Conservation (phyloP, 495 filamentous ascomycete genomes). For the Trichocladium uniseriatum region DNA sequence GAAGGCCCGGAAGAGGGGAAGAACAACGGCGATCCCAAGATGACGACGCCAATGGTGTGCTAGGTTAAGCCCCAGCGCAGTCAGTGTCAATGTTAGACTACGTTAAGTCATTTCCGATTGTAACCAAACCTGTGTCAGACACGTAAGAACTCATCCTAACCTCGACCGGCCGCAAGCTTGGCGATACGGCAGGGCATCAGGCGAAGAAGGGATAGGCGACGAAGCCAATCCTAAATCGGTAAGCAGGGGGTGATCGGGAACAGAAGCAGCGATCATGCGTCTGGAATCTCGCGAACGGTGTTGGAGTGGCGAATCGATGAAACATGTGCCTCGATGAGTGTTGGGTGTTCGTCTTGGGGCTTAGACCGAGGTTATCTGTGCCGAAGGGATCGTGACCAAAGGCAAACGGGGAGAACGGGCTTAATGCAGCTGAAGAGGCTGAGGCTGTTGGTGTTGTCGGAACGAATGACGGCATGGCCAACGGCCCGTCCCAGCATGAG, state of each 20-base stretch:
- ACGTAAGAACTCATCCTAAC: not conserved
- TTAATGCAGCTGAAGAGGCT: not conserved
- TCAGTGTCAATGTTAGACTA: too few relatives aligned
- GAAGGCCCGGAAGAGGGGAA: too few relatives aligned
- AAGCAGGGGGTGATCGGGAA: too few relatives aligned
- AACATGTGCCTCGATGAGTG: slow-evolving; percentile 7
- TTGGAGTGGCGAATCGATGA: slow-evolving; percentile 8
- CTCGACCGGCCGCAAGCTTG: not conserved
- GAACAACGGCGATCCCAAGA: too few relatives aligned
- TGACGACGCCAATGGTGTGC: too few relatives aligned
- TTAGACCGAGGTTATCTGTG: slow-evolving; percentile 13
- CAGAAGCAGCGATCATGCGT: slow-evolving; percentile 16
- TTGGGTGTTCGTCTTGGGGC: slow-evolving; percentile 4
- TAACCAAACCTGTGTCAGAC: not conserved
- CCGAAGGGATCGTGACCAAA: too few relatives aligned
- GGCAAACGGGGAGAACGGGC: too few relatives aligned
- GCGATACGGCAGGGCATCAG: not conserved
- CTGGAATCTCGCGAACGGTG: slow-evolving; percentile 8
- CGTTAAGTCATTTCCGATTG: not conserved
- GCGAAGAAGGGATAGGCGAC: too few relatives aligned
- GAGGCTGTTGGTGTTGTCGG: not conserved
- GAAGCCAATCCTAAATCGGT: too few relatives aligned
- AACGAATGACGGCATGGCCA: slow-evolving; percentile 9
- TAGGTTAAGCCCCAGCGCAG: too few relatives aligned
- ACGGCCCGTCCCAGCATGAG: not conserved